Percentiles rank a stretch among this genome's conserved stretches.
These are phyloP conservation scores for Backusella mclennaniae DNA, from an alignment of 192 early-diverging fungal species.

Conservation along the genomic window DNA sequence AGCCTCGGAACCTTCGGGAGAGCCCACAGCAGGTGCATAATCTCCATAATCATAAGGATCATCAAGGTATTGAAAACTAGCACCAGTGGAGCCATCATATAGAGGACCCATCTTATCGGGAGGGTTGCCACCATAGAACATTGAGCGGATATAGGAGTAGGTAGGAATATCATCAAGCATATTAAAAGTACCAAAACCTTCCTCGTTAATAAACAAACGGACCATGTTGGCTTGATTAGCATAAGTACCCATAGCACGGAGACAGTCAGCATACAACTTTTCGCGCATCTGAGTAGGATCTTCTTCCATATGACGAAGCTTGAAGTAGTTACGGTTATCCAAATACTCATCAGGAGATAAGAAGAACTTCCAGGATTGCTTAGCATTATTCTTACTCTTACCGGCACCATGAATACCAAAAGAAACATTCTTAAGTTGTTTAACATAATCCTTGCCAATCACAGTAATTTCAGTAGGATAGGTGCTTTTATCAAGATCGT, in stretches of 20 bases:
- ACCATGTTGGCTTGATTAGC: constrained; percentile 46
- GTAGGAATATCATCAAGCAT: constrained; percentile 41
- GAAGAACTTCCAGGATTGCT: constrained; percentile 47
- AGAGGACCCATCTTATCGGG: constrained; percentile 37
- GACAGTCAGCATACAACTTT: constrained; percentile 48
- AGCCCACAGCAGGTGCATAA: constrained; percentile 19
- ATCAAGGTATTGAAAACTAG: constrained; percentile 32
- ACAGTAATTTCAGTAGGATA: constrained; percentile 34
- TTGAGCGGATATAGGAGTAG: constrained; percentile 41
- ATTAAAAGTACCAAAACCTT: constrained; percentile 48
- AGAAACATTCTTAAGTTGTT: constrained; percentile 25
- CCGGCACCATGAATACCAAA: constrained; percentile 44
- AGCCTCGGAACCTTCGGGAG: constrained; percentile 20
- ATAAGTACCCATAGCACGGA: constrained; percentile 42
- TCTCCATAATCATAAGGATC: constrained; percentile 18
- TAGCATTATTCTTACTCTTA: constrained; percentile 47
- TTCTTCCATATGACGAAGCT: constrained; percentile 49
- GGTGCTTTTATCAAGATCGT: constrained; percentile 4
- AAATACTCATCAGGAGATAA: constrained; percentile 23
- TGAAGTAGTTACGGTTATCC: constrained; percentile 40
- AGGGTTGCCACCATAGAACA: constrained; percentile 38
- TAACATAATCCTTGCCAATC: constrained; percentile 38
- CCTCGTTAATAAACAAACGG: constrained; percentile 45
- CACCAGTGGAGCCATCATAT: constrained; percentile 48
- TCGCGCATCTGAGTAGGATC: constrained; percentile 55